Evolutionary conservation across 2,329 filamentous ascomycete species (phyloP), one percentile per base, ranked within the genome.

Genomic region (Diplodia mutila): DNA sequence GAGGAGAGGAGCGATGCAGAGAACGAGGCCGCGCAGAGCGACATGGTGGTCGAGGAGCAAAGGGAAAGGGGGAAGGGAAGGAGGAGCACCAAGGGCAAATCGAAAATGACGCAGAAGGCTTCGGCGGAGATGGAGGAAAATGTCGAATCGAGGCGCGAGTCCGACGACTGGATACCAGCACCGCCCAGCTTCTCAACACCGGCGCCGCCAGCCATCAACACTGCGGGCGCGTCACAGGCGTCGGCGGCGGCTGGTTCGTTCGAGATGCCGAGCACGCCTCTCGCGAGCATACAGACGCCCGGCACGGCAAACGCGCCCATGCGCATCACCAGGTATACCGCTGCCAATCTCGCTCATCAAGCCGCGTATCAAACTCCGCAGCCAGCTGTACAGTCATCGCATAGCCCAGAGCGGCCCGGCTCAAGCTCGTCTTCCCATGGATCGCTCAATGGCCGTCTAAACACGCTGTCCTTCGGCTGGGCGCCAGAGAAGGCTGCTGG

Each of bases 161-260:
- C 71, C 14, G 69, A 69, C 8, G 78, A 79, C 61, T 79, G 77
- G 75, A 78, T 79, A 14, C 75, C 77, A 9, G 75, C 75, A 0
- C 77, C 75, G 0, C 76, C 75, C 4, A 68, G 9, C 23, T 37
- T 71, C 51, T 71, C 71, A 23, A 63, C 71, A 2, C 67, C 68
- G 1, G 74, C 75, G 29, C 54, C 69, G n/a, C 57, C 70, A 3
- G 39, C 29, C 11, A 29, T 18, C 11, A 4, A 4, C 7, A 23
- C 21, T 27, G 67, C 8, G 67, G 70, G 11, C 67, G 57, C n/a
- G 71, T 76, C 46, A 74, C 78, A 37, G 75, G 77, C 7, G 75
- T 76, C 48, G 32, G 51, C 6, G 29, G 6, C 16, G 42, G 48
- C 46, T 16, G 23, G 18, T 29, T 42, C 69, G 69, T 21, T 69